Evolutionary conservation across 805 yeast species (phyloP), one percentile per base, ranked within the genome.

Genomic region (Cyberlindnera meyerae): DNA sequence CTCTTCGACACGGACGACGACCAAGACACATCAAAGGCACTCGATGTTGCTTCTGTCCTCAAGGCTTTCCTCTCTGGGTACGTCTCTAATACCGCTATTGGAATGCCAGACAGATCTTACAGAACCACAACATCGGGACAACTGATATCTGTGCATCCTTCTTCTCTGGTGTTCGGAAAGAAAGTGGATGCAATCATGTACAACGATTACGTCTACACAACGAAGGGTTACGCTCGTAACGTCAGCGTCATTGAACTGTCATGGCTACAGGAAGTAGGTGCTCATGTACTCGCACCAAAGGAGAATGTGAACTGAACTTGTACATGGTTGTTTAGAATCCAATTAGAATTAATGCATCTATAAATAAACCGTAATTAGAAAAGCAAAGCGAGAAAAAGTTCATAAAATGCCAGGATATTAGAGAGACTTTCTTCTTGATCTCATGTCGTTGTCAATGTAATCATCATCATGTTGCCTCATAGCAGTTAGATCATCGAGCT

Each of bases 61-160:
- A 84, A 85, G 56, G 75, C 95, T 18, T 93, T 93, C 59, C 62
- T 93, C 27, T 68, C 70, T 26, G 98, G 99, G 0, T 90, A 72
- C 50, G 72, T 86, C n/a, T 71, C 81, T 32, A 89, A 90, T 58
- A 80, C 96, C 0, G 98, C 98, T 0, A 75, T 93, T 14, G 95
- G 96, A 9, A 76, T 85, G 77, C 96, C 97, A 0, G 97, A 93
- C 58, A 71, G 97, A 52, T 82, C 96, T 4, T 93, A 81, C 63
- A 70, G 94, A 54, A 88, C 97, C 0, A 81, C 88, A 6, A 65
- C 81, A 20, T 76, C 83, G 2, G 95, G 95, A 18, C 96, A 87
- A 58, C 66, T 85, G 22, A 77, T 90, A 31, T 78, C 93, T 33
- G 77, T 90, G 9, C 97, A 90, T 55, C 97, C 97, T 0, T 83